Conservation (phyloP, 2,329 filamentous ascomycete species). For the Rhynchosporium secalis region DNA sequence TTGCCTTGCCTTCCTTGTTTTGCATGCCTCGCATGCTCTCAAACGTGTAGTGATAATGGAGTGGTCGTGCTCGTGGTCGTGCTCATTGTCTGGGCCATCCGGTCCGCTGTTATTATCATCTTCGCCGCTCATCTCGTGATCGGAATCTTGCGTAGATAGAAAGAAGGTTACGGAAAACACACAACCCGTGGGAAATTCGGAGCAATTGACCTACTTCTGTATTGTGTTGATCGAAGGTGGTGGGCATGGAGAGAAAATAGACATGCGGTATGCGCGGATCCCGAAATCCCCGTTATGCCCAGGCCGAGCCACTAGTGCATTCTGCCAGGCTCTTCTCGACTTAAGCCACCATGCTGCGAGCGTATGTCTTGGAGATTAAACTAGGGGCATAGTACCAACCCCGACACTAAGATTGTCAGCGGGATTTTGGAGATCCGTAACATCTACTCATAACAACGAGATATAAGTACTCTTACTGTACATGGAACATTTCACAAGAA, state of each 20-base stretch:
- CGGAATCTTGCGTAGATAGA: neutral
- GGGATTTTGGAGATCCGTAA: neutral
- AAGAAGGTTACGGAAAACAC: neutral
- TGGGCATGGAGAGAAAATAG: neutral
- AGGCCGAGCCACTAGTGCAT: neutral
- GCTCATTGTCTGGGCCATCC: neutral
- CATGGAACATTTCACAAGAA: no score
- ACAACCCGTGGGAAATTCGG: neutral
- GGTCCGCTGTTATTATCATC: constrained; percentile 9
- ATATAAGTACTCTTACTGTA: neutral
- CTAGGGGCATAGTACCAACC: neutral
- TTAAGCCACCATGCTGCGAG: neutral
- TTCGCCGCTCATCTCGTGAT: constrained; percentile 17
- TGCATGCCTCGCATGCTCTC: constrained; percentile 22
- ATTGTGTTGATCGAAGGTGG: neutral
- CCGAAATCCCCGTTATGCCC: constrained; percentile 2
- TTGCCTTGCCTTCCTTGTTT: constrained; percentile 18
- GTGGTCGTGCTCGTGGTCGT: constrained; percentile 6
- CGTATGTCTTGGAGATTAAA: no score
- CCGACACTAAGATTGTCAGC: neutral
- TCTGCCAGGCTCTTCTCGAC: neutral
- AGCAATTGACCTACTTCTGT: neutral
- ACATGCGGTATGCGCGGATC: constrained; percentile 13
- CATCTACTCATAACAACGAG: neutral
- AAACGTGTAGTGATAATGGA: constrained; percentile 18